Evolutionary conservation across 2,329 filamentous ascomycete species (phyloP), one percentile per base, ranked within the genome.

Genomic region (Colletotrichum caudatum): DNA sequence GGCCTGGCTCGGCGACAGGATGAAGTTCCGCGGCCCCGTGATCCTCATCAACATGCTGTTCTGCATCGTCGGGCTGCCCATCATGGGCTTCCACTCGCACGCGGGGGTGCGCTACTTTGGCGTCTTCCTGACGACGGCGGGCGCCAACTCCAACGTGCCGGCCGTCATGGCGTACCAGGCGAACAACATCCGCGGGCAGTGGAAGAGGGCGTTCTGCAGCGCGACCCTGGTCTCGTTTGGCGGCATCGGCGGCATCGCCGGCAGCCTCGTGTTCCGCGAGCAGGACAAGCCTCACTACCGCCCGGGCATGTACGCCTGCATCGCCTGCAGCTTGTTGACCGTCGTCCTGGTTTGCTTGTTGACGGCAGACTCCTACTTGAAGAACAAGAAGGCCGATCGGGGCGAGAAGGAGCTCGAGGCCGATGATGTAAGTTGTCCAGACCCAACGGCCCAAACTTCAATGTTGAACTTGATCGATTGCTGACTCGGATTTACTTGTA

Each of bases 111-210:
- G 92, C 56, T 94, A 94, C 80, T 90, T 93, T 73, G 93, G 92
- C 66, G 87, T 94, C 69, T 95, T 95, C 82, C 82, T 95, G 59
- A 87, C 90, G n/a, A 92, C 92, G 0, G 92, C 92, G 0, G 93
- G 92, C 9, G 90, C 91, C 74, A 94, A 94, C 80, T 88, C 91
- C 74, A 96, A 96, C 78, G 85, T 95, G 5, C 94, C 94, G 0
- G 86, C 90, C 1, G 85, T 89, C 57, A 89, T 97, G 84, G 88
- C 93, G 0, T 96, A 94, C 82, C 93, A 95, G 82, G 93, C 93
- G 53, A 96, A 95, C 82, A 97, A 97, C 81, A 92, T 97, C 77
- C 90, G 93, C 64, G 94, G 93, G 0, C 93, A 96, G 82, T 97
- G 93, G 93, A 97, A 95, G 83, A 89, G 94, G 59, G 93, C 93